Conservation (phyloP, 1,284 basidiomycete genomes). For the Irpex sp. region DNA sequence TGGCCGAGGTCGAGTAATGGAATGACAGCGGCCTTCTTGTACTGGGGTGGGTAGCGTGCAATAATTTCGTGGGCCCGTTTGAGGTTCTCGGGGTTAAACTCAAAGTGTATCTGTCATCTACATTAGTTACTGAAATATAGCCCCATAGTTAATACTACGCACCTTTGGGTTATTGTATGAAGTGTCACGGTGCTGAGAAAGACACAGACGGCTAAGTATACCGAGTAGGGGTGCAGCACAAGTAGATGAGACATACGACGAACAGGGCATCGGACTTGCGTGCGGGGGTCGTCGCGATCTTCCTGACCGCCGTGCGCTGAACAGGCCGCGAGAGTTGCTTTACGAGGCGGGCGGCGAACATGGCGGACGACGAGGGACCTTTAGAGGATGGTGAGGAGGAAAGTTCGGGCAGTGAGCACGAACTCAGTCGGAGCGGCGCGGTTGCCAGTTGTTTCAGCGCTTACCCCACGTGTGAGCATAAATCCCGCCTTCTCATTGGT, state of each 20-base stretch:
- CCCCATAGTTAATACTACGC: background rate
- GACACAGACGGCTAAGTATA: slow-evolving; percentile 1
- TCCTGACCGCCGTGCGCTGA: slow-evolving; percentile 15
- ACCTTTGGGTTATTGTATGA: slow-evolving; percentile 89
- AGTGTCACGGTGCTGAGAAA: slow-evolving; percentile 83
- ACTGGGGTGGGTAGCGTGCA: slow-evolving; percentile 90
- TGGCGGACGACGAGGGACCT: background rate
- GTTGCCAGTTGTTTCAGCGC: background rate
- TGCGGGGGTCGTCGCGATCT: slow-evolving; percentile 32
- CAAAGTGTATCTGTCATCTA: slow-evolving; percentile 74
- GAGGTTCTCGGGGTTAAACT: slow-evolving; percentile 78
- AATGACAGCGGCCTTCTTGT: slow-evolving; percentile 97
- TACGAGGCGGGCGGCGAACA: slow-evolving; percentile 12
- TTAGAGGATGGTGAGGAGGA: background rate
- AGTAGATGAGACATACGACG: slow-evolving; percentile 34
- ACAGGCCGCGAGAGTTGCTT: slow-evolving; percentile 5
- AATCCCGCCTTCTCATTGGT: background rate
- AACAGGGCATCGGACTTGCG: slow-evolving; percentile 49
- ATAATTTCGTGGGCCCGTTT: slow-evolving; percentile 88
- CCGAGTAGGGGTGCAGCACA: slow-evolving; percentile 9
- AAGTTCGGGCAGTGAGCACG: slow-evolving; percentile 3
- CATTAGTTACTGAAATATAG: background rate
- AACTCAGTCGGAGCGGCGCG: slow-evolving; percentile 10
- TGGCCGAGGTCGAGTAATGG: slow-evolving; percentile 96
- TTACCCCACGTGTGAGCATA: slow-evolving; percentile 5